phyloP scores from a whole-genome alignment of 2,329 filamentous ascomycete species.

The Geosmithia flava region DNA sequence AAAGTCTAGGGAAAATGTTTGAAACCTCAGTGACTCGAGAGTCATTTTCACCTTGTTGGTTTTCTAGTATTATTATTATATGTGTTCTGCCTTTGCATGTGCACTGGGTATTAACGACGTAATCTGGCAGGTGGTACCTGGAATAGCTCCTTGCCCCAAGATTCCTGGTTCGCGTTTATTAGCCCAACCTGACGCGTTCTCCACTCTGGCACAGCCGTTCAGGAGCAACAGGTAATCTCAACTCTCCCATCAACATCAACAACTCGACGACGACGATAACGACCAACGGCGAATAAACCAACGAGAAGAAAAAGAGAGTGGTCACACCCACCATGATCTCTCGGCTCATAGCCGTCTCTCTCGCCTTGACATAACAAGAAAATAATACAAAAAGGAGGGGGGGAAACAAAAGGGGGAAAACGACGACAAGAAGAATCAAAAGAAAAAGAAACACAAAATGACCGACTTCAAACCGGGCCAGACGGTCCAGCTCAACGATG shows the following conservation, averaged over 20 bases:
- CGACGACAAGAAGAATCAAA: neutral
- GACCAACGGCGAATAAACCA: too few species aligned
- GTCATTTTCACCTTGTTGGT: too few species aligned
- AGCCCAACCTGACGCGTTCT: neutral
- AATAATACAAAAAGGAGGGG: neutral
- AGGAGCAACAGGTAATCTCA: neutral
- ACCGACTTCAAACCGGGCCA: conserved; percentile 54
- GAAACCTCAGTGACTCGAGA: too few species aligned
- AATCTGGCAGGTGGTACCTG: neutral
- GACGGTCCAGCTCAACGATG: conserved; percentile 67
- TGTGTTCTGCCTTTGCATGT: too few species aligned
- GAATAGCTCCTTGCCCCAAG: neutral
- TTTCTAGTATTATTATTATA: too few species aligned
- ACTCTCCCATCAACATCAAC: neutral
- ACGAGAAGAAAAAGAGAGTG: too few species aligned
- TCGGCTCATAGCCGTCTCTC: too few species aligned
- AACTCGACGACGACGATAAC: neutral
- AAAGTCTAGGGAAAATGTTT: too few species aligned
- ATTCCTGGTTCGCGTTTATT: neutral
- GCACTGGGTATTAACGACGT: too few species aligned
- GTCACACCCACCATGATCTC: too few species aligned
- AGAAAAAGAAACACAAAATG: conserved; percentile 19
- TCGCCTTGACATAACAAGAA: too few species aligned
- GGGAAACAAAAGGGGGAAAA: neutral
- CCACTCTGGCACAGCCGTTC: neutral